Evolutionary conservation across 2,329 filamentous ascomycete genomes (phyloP).

Genomic region (Pseudogymnoascus sp.): DNA sequence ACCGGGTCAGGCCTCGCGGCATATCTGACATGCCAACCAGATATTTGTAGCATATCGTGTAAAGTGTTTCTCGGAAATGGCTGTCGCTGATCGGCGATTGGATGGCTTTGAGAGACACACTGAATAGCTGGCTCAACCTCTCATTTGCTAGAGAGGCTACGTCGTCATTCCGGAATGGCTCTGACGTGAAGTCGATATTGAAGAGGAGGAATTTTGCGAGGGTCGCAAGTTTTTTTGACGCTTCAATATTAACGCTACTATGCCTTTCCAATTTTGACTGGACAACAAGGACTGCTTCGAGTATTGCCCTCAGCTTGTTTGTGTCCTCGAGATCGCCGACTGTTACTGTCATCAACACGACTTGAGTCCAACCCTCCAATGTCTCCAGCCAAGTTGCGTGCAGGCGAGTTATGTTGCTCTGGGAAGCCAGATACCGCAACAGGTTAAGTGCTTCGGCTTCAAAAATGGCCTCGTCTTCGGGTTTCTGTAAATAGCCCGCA

Average conservation of each 20-base stretch:
- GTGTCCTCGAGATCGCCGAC: slow-evolving; percentile 71
- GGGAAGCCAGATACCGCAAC: slow-evolving; percentile 53
- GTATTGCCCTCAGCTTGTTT: slow-evolving; percentile 67
- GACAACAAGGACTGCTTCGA: slow-evolving; percentile 81
- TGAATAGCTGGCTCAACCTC: slow-evolving; percentile 85
- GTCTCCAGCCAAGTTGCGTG: slow-evolving; percentile 51
- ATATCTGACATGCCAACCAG: slow-evolving; percentile 59
- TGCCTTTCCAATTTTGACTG: slow-evolving; percentile 80
- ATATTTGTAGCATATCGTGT: slow-evolving; percentile 86
- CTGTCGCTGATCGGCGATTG: slow-evolving; percentile 65
- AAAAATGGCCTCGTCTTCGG: slow-evolving; percentile 43
- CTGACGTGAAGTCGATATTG: slow-evolving; percentile 55
- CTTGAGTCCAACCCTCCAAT: slow-evolving; percentile 75
- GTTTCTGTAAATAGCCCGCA: slow-evolving; percentile 41
- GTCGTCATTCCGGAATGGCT: slow-evolving; percentile 36
- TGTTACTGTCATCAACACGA: slow-evolving; percentile 77
- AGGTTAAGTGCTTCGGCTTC: slow-evolving; percentile 56
- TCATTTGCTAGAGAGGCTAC: slow-evolving; percentile 74
- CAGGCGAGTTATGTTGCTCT: slow-evolving; percentile 58
- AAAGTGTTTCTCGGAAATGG: slow-evolving; percentile 75
- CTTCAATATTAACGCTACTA: slow-evolving; percentile 59
- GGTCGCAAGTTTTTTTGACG: slow-evolving; percentile 69
- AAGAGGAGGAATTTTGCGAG: slow-evolving; percentile 68
- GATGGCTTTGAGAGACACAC: slow-evolving; percentile 74
- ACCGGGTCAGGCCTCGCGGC: slow-evolving; percentile 43